phyloP scores from a whole-genome alignment of 148 eudicot genomes.

The Heliamphora exappendiculata region DNA sequence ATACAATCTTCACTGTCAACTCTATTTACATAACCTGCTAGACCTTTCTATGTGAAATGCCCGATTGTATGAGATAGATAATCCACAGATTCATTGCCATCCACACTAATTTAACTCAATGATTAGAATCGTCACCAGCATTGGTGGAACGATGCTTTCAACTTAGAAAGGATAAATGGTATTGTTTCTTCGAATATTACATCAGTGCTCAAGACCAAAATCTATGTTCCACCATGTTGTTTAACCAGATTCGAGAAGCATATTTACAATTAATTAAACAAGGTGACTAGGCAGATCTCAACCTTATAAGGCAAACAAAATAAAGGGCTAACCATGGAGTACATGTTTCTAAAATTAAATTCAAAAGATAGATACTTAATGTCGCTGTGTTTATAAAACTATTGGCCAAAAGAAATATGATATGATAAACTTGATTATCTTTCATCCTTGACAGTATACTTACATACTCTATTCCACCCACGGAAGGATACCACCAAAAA shows the following conservation, averaged over 20 bases:
- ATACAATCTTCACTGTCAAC: background rate
- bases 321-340: background rate
- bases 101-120: background rate
- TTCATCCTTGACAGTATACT: slow-evolving; percentile 29
- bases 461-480: slow-evolving; percentile 98
- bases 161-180: background rate
- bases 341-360: background rate
- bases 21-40: background rate
- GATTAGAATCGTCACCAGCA: background rate
- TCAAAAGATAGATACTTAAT: background rate
- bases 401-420: background rate
- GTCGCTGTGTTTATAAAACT: background rate
- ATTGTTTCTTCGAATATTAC: background rate
- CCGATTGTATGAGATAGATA: background rate
- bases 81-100: background rate
- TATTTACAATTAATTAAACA: background rate
- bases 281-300: background rate
- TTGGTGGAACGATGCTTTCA: background rate
- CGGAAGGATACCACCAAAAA: slow-evolving; percentile 84
- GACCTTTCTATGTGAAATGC: background rate
- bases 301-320: background rate
- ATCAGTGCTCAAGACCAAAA: background rate
- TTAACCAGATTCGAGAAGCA: background rate
- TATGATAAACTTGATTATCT: background rate
- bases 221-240: background rate